Percentiles rank a stretch among this genome's conserved stretches.
Evolutionary conservation across 352 stramenopile genomes (phyloP).

Genomic region (Pythium phragmiticola): DNA sequence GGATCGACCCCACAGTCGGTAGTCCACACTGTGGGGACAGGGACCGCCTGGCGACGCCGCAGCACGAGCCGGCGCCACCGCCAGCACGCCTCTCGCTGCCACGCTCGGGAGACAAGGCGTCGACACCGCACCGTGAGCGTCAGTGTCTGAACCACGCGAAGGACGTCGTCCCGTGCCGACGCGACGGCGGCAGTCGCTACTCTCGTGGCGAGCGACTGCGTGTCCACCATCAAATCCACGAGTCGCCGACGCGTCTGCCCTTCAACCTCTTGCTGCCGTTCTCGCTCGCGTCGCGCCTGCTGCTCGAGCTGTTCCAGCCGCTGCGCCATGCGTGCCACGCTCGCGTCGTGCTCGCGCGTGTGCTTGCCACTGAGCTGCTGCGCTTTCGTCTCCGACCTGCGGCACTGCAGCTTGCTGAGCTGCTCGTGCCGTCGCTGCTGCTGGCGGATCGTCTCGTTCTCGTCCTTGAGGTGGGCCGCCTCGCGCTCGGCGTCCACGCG

Average conservation of each 20-base stretch:
- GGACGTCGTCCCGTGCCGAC: neutral
- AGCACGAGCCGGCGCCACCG: constrained; percentile 17
- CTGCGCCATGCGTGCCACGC: neutral
- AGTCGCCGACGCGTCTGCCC: neutral
- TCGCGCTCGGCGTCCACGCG: constrained; percentile 3
- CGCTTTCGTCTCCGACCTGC: constrained; percentile 13
- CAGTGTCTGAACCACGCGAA: neutral
- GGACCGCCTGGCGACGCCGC: neutral
- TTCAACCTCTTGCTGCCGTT: constrained; percentile 5
- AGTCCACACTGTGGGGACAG: constrained; percentile 5
- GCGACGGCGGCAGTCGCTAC: neutral
- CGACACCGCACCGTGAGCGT: neutral
- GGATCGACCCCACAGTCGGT: constrained; percentile 14
- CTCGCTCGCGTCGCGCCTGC: neutral
- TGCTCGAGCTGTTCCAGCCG: neutral
- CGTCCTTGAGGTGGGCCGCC: constrained; percentile 1
- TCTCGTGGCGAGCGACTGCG: neutral
- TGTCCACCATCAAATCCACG: constrained; percentile 12
- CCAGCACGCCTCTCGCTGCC: constrained; percentile 7
- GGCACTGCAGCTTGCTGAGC: constrained; percentile 7
- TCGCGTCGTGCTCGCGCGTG: neutral
- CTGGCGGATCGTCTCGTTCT: constrained; percentile 14
- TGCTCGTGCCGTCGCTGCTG: constrained; percentile 12
- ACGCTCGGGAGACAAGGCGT: constrained; percentile 3
- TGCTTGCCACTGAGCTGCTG: constrained; percentile 24